Conservation (phyloP, 2,329 filamentous ascomycete species). For the Cryphonectria parasitica region DNA sequence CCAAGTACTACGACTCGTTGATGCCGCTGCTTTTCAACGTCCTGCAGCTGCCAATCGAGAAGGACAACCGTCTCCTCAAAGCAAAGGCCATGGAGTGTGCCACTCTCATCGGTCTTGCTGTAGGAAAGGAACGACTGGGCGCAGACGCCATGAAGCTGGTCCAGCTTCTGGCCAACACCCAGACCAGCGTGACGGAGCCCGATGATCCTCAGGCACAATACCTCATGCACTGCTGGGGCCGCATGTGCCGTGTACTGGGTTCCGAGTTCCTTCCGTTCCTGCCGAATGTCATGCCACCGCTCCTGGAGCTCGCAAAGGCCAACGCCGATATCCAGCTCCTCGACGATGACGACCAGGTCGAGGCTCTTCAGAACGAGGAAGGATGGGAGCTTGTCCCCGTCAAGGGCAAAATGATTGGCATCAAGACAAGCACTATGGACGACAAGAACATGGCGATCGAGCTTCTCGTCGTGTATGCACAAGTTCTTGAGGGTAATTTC, state of each 20-base stretch:
- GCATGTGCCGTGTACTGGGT: conserved; percentile 95
- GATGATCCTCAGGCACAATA: conserved; percentile 98
- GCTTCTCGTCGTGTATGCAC: conserved; percentile 93
- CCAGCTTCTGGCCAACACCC: conserved; percentile 83
- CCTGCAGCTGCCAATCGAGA: conserved; percentile 85
- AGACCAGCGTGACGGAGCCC: conserved; percentile 81
- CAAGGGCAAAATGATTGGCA: conserved; percentile 97
- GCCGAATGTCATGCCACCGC: conserved; percentile 88
- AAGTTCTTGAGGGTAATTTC: conserved; percentile 91
- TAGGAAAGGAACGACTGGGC: conserved; percentile 90
- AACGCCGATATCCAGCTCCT: conserved; percentile 97
- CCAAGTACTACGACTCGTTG: conserved; percentile 91
- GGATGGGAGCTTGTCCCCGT: conserved; percentile 97
- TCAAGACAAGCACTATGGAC: conserved; percentile 94
- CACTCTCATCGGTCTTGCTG: conserved; percentile 91
- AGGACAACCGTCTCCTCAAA: conserved; percentile 86
- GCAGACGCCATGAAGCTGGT: conserved; percentile 86
- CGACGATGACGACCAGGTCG: conserved; percentile 92
- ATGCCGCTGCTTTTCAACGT: conserved; percentile 96
- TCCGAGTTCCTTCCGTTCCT: conserved; percentile 92
- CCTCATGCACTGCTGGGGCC: conserved; percentile 97
- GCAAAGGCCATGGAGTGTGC: conserved; percentile 99
- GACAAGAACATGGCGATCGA: conserved; percentile 99
- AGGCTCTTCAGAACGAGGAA: conserved; percentile 90
- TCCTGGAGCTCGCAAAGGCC: conserved; percentile 86